Conservation (phyloP, 768 basidiomycete genomes). For the Lanmaoa pseudosensibilis region DNA sequence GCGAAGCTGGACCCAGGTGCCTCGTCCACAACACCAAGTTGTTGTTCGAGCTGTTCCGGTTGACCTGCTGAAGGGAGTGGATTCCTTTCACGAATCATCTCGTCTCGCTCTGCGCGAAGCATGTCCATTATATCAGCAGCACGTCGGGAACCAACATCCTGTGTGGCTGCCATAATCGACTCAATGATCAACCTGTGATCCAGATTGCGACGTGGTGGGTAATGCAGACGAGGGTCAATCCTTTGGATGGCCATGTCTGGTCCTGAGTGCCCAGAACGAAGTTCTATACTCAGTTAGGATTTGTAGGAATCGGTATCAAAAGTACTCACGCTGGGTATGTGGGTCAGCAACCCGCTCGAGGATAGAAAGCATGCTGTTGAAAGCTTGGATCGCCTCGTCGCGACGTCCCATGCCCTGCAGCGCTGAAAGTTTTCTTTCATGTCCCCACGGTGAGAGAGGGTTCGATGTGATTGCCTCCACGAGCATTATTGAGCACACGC, state of each 20-base stretch:
- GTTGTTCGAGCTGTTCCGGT: neutral
- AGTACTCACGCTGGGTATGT: neutral
- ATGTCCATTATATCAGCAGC: neutral
- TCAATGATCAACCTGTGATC: neutral
- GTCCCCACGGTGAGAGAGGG: neutral
- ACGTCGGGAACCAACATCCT: neutral
- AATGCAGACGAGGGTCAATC: no score
- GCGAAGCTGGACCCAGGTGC: neutral
- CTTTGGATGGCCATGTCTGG: no score
- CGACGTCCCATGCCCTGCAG: conserved; percentile 12
- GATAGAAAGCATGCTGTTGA: neutral
- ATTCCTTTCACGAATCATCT: neutral
- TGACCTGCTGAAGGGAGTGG: neutral
- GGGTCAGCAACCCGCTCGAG: neutral
- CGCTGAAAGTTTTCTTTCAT: neutral
- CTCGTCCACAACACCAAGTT: neutral
- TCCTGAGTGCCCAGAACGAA: neutral
- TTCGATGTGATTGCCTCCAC: neutral
- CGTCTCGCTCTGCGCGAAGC: neutral
- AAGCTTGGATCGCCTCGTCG: conserved; percentile 1
- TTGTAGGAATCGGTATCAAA: neutral
- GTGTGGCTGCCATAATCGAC: neutral
- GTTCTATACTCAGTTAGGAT: neutral
- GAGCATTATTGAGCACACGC: neutral
- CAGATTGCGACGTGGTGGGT: neutral